Base-by-base conservation (phyloP, 805 yeast species). In the Saccharomyces eubayanus region DNA sequence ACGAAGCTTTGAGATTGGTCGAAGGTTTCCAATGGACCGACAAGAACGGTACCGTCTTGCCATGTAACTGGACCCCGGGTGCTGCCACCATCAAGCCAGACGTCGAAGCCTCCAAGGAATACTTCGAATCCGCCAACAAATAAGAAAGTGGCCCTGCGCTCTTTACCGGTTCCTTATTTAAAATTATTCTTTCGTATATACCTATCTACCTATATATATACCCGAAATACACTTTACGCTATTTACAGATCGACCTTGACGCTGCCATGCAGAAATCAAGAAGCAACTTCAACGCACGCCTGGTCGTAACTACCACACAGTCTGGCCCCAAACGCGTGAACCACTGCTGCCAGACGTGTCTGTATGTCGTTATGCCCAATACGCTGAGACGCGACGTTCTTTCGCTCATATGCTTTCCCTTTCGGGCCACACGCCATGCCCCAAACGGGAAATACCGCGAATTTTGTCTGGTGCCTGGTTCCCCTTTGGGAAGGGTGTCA, bases 1-100 rank as follows among this genome's bases (percentile, higher is more conserved):
- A 91, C 63, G 99, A 94, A 83, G 87, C 97, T 63, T 81, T 89
- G 72, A 91, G 99, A 85, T 83, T 94, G 72, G 82, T 94, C 60
- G 98, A 94, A 74, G 99, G 97, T 66, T 94, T 94, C 96, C 96
- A 92, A 81, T 94, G 96, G 91, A 88, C 96, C 68, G 98, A 91
- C 76, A 87, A 89, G 81, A 80, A 94, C 84, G 99, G 99, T 79
- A 97, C 95, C 80, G 99, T 92, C 64, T 91, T 97, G 80, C 99
- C 99, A 69, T 97, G 98, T 73, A 94, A 92, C 95, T 92, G 99
- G 99, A 82, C 85, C 55, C 85, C 88, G 74, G 99, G 99, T 78
- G 74, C 88, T 59, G 96, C 88, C 72, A 87, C 96, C 75, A 89
- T 90, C 78, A 85, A 85, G 74, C 89, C 91, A 71, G 86, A 81